These are phyloP conservation scores for Leccinum sublutescens DNA, from an alignment of 768 basidiomycete species.

Conservation along the genomic window DNA sequence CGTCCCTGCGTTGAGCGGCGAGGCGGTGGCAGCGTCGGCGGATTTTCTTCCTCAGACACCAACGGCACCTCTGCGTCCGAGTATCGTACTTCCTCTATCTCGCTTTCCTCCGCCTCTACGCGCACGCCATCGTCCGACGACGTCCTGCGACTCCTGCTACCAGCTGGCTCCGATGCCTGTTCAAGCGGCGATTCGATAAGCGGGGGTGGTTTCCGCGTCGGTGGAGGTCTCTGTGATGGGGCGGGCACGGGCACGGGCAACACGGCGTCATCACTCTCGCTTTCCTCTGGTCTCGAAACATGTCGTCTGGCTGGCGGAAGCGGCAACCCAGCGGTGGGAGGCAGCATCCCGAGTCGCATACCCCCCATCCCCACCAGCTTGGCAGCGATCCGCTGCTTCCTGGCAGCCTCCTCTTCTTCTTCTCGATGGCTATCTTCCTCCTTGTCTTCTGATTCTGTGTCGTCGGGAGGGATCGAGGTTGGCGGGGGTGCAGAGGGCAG, in stretches of 20 bases:
- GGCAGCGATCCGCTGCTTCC: conserved; percentile 53
- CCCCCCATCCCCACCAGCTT: conserved; percentile 56
- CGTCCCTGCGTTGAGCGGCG: conserved; percentile 34
- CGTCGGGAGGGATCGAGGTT: conserved; percentile 30
- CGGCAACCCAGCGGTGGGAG: conserved; percentile 23
- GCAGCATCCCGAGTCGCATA: conserved; percentile 56
- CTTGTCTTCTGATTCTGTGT: conserved; percentile 20
- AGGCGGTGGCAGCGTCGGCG: conserved; percentile 55
- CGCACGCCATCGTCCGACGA: too few species aligned
- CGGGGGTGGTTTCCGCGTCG: conserved; percentile 33
- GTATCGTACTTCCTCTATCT: too few species aligned
- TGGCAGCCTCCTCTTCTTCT: conserved; percentile 55
- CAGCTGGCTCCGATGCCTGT: too few species aligned
- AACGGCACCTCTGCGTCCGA: too few species aligned
- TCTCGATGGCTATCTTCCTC: conserved; percentile 22
- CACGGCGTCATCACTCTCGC: conserved; percentile 27
- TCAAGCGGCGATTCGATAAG: conserved; percentile 4
- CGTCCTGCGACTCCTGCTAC: too few species aligned
- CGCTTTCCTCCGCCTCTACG: too few species aligned
- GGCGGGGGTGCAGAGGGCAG: conserved; percentile 38
- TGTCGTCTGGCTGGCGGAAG: conserved; percentile 16
- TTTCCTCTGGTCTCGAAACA: conserved; percentile 25
- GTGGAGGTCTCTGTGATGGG: conserved; percentile 30
- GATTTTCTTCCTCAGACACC: conserved; percentile 24
- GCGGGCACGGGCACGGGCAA: conserved; percentile 33